Base-by-base conservation (phyloP, 2,329 filamentous ascomycete species). In the Sporothrix humicola region DNA sequence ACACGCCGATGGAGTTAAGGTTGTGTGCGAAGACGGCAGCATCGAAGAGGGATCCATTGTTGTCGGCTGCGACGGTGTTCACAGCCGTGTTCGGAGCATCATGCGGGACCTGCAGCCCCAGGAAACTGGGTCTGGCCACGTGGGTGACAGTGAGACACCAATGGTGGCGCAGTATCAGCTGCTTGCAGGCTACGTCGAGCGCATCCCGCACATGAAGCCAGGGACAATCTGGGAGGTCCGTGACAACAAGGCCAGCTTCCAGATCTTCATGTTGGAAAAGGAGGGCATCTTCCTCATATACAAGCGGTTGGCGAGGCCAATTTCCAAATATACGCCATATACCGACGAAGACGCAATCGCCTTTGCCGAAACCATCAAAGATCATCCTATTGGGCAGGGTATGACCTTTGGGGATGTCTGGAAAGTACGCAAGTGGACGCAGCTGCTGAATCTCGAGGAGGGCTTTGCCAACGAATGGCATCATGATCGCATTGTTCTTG, bases 391-490 rank as follows among this genome's bases (percentile, higher is more conserved):
- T 26, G 58, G 61, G 8, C 9, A 66, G 42, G 61, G n/a, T 26
- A 44, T 73, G 44, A 42, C 9, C 44, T 73, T 75, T 44, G 42
- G 69, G 17, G 72, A 75, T 17, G 44, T 75, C 56, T 75, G 69
- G 69, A 65, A 31, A n/a, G 17, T 44, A 31, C 68, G 46, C 42
- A 69, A 71, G 31, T 73, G 20, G 66, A 31, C 66, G 4, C 48
- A 50, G 26, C 66, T 69, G 20, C 6, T 69, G 48, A 69, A 74
- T 46, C 56, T 73, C 8, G 74, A 74, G 52, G 74, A 75, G 26
- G 95, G 95, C 42, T 83, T 98, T 81, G 97, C 98, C 86, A 98
- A 98, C 15, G 48, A 69, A 15, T 98, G 95, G 95, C 97, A 98
- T 82, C 95, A 98, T 82, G 89, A 95, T 75, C 95, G 95, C 69